These are phyloP conservation scores for Crithidia mellificae DNA, from an alignment of 208 protist genomes.

Conservation along the genomic window DNA sequence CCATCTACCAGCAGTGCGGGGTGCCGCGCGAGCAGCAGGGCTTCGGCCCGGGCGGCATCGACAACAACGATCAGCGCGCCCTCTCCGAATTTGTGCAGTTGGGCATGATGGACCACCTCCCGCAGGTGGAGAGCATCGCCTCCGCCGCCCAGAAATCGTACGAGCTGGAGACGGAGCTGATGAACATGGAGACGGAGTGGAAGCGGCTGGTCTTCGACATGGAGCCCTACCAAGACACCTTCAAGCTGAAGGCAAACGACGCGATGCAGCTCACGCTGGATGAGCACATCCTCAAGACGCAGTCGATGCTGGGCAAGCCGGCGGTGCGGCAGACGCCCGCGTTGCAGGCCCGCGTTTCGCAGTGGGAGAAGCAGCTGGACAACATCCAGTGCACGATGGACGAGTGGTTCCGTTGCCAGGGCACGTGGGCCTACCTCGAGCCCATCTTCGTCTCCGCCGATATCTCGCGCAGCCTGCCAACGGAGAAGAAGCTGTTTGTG, in stretches of 20 bases:
- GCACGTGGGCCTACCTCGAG: slow-evolving; percentile 96
- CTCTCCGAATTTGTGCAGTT: slow-evolving; percentile 87
- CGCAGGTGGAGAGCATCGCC: slow-evolving; percentile 86
- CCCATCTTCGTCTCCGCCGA: slow-evolving; percentile 96
- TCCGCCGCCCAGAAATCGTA: slow-evolving; percentile 89
- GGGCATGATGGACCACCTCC: slow-evolving; percentile 82
- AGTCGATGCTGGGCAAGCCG: slow-evolving; percentile 95
- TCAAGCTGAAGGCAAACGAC: slow-evolving; percentile 93
- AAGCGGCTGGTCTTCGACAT: slow-evolving; percentile 93
- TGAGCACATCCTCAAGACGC: slow-evolving; percentile 96
- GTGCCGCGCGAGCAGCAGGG: slow-evolving; percentile 84
- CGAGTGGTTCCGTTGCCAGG: slow-evolving; percentile 96
- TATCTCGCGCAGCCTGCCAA: slow-evolving; percentile 96
- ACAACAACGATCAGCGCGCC: slow-evolving; percentile 82
- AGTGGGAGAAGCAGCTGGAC: slow-evolving; percentile 93
- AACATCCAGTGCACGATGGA: slow-evolving; percentile 94
- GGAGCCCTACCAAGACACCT: slow-evolving; percentile 92
- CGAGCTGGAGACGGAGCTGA: slow-evolving; percentile 91
- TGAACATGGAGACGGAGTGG: slow-evolving; percentile 94
- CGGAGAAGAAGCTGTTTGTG: slow-evolving; percentile 93
- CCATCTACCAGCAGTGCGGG: slow-evolving; percentile 88
- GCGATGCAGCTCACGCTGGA: slow-evolving; percentile 93
- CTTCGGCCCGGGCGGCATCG: slow-evolving; percentile 74
- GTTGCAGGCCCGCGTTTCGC: slow-evolving; percentile 87
- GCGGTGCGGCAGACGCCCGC: slow-evolving; percentile 86